Conservation (phyloP, 2,329 filamentous ascomycete species). For the Lasiodiplodia sp. region DNA sequence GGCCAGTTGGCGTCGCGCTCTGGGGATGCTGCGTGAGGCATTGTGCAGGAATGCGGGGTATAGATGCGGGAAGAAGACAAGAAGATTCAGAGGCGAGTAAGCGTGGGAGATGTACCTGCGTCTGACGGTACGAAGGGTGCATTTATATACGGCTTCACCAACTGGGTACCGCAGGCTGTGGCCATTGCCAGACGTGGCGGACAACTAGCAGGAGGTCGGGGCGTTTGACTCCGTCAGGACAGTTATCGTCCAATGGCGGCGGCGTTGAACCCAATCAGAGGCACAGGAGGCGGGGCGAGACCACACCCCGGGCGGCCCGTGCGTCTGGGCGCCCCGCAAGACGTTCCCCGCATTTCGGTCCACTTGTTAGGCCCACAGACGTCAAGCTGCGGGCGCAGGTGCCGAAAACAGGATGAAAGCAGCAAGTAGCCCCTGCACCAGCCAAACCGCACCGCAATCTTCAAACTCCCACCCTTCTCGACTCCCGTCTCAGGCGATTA, state of each 20-base stretch:
- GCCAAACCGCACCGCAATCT: not conserved
- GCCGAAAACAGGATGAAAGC: slow-evolving; percentile 16
- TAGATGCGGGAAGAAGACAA: not conserved
- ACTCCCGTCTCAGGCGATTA: slow-evolving; percentile 6
- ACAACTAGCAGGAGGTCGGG: not conserved
- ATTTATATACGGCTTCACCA: slow-evolving; percentile 2
- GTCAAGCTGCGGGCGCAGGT: not conserved
- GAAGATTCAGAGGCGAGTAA: not conserved
- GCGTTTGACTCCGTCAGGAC: not conserved
- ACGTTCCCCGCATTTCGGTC: slow-evolving; percentile 13
- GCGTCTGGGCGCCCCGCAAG: not conserved
- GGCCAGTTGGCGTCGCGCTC: slow-evolving; percentile 38
- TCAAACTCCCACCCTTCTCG: not conserved
- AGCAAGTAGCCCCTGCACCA: slow-evolving; percentile 6
- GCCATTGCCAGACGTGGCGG: not conserved
- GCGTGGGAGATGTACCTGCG: not conserved
- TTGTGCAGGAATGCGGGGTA: slow-evolving; percentile 30
- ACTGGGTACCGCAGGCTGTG: not conserved
- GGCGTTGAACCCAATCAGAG: not conserved
- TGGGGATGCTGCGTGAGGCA: slow-evolving; percentile 44
- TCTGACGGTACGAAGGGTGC: not conserved
- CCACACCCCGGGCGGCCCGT: not conserved
- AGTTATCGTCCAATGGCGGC: slow-evolving; percentile 3
- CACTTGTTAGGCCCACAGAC: not conserved
- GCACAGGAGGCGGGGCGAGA: not conserved